Evolutionary conservation across 345 rosid genomes (phyloP), one percentile per base, ranked within the genome.

Genomic region (Eucalyptus microcorys): DNA sequence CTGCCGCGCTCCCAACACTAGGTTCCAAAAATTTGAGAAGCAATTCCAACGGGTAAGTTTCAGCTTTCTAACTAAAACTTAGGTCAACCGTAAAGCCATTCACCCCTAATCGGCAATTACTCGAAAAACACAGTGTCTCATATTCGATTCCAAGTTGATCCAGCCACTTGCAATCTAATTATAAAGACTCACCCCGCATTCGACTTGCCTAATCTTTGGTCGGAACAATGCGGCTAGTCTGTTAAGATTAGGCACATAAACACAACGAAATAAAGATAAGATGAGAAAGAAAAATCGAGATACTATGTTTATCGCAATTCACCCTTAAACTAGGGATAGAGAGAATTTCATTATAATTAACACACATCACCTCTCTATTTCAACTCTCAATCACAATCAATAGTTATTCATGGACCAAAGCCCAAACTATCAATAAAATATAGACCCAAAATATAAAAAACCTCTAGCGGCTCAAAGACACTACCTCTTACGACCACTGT

Each of bases 401-500:
- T 55, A 55, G 61, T 22, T 55, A 55, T 55, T 21, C 1, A 0
- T 55, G 61, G 8, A 55, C 12, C 1, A 27, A 55, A 55, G 5
- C 21, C 11, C 12, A 22, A 55, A 55, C 21, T 55, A 9, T 55
- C 1, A 55, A 8, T 2, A 22, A 21, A 2, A 53, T 8, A 55
- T 55, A 21, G 5, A 11, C 61, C 61, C 7, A 55, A 55, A 4
- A 21, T 55, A 22, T 55, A 55, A 4, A 55, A 55, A 26, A 10
- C 59, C 11, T 22, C 59, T 22, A 22, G 5, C 12, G 3, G 59
- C 27, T 22, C 5, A 5, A 50, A 10, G 8, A 4, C 59, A 22
- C 27, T 1, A 0, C 21, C 5, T 55, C 8, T 1, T 53, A 4
- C 0, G 1, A 55, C 59, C 11, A 4, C 21, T 8, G 27, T 12